These are phyloP conservation scores for Barnettozyma vustinii DNA, from an alignment of 805 yeast genomes.

Conservation along the genomic window DNA sequence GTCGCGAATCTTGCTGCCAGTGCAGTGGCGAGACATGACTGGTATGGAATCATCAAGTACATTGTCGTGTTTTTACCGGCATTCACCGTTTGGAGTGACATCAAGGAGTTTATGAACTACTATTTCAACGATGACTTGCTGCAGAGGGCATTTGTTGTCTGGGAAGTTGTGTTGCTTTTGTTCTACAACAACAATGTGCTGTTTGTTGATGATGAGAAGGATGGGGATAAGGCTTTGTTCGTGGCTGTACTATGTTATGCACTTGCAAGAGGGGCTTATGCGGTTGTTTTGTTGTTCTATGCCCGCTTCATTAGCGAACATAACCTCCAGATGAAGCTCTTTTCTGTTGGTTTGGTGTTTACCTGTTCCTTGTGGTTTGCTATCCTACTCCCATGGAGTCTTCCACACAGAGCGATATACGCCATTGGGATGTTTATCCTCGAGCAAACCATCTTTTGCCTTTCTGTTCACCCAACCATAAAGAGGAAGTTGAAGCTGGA, in stretches of 20 bases:
- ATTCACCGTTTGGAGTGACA: constrained; percentile 63
- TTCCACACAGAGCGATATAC: constrained; percentile 40
- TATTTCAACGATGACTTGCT: constrained; percentile 56
- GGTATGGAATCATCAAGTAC: constrained; percentile 42
- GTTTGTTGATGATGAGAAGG: constrained; percentile 31
- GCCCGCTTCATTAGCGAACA: constrained; percentile 44
- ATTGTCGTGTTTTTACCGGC: constrained; percentile 48
- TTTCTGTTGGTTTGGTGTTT: constrained; percentile 28
- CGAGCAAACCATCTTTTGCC: constrained; percentile 36
- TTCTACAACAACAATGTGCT: constrained; percentile 46
- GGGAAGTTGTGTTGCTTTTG: constrained; percentile 47
- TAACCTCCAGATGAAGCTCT: constrained; percentile 42
- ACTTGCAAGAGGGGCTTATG: constrained; percentile 33
- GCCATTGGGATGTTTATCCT: constrained; percentile 35
- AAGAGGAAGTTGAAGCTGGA: constrained; percentile 38
- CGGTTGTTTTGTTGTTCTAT: constrained; percentile 29
- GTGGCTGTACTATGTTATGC: constrained; percentile 35
- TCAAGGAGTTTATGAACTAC: constrained; percentile 58
- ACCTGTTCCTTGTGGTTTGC: constrained; percentile 43
- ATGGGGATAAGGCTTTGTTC: constrained; percentile 17
- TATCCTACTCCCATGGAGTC: constrained; percentile 43
- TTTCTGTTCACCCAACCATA: constrained; percentile 42
- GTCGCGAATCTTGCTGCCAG: constrained; percentile 52
- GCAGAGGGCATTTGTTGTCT: constrained; percentile 46
- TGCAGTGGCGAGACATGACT: constrained; percentile 46